Base-by-base conservation (phyloP, 2,329 filamentous ascomycete genomes). In the Talaromyces sp. region DNA sequence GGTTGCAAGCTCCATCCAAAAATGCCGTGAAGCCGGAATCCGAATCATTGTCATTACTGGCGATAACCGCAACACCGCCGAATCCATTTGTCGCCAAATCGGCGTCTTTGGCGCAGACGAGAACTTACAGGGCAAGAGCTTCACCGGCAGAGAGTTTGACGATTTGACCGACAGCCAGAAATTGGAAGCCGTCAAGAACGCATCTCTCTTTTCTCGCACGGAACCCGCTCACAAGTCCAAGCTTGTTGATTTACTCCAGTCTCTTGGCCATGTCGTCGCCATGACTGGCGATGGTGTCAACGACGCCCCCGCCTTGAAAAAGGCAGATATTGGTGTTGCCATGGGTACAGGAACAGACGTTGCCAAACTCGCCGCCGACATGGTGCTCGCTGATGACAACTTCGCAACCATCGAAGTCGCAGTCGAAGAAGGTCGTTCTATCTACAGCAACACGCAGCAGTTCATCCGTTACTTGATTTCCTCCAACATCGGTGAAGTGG, bases 211-310 rank as follows among this genome's bases (percentile, higher is more conserved):
- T 82, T 99, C 95, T 39, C 90, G 95, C 66, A 96, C 96, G 25
- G 95, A 99, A 77, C 95, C 95, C 58, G 87, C 84, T 57, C 95
- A 99, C 84, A 99, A 99, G 84, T 96, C 91, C n/a, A 95, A 92
- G 79, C 86, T 99, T 52, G 93, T 99, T 55, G 95, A 99, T 75
- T 88, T 99, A 50, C 89, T 99, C 52, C 96, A 99, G 76, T 92
- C 91, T 63, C 83, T 91, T 58, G 91, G 91, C 65, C 92, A 99
- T 75, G 95, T 99, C 48, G 96, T 99, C 66, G 95, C 95, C 68
- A 99, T 99, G 95, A 99, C 95, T 69, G 95, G 95, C 72, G 95
- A 99, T 73, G 95, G 95, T 77, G 95, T 99, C 77, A 99, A 99
- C 73, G 95, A 99, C 77, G 95, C 95, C 4, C 95, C 95, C 54